phyloP scores from a whole-genome alignment of 192 early-diverging fungal species.

The Allomyces arbusculus region DNA sequence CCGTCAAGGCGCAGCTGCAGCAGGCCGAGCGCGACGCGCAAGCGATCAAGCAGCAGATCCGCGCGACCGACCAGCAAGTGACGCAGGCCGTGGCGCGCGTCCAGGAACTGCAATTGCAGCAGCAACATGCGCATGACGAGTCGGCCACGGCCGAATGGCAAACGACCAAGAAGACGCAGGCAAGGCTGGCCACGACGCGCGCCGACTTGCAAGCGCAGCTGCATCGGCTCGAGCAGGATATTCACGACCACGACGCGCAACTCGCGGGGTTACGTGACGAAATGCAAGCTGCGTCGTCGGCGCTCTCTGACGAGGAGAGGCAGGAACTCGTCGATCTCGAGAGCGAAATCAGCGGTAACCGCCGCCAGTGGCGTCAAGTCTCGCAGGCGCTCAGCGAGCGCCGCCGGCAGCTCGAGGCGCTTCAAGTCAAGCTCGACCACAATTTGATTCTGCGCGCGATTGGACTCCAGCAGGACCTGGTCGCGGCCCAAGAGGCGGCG shows the following conservation, averaged over 20 bases:
- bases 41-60: slow-evolving; percentile 28
- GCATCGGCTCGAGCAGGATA: background rate
- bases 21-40: slow-evolving; percentile 17
- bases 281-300: no score
- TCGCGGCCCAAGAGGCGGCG: background rate
- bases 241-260: background rate
- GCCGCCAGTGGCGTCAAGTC: no score
- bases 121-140: no score
- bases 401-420: slow-evolving; percentile 20
- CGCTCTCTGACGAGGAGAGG: no score
- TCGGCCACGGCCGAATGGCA: background rate
- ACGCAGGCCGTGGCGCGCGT: slow-evolving; percentile 4
- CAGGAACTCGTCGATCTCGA: no score
- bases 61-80: slow-evolving; percentile 4
- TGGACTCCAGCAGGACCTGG: background rate
- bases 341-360: no score
- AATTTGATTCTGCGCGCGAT: slow-evolving; percentile 25
- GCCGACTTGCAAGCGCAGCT: slow-evolving; percentile 4
- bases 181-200: slow-evolving; percentile 9
- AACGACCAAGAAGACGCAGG: background rate
- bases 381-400: slow-evolving; percentile 8
- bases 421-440: slow-evolving; percentile 47
- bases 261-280: background rate
- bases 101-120: background rate
- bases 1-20: slow-evolving; percentile 17